Conservation (phyloP, 495 filamentous ascomycete species). For the Daldinia bambusicola region DNA sequence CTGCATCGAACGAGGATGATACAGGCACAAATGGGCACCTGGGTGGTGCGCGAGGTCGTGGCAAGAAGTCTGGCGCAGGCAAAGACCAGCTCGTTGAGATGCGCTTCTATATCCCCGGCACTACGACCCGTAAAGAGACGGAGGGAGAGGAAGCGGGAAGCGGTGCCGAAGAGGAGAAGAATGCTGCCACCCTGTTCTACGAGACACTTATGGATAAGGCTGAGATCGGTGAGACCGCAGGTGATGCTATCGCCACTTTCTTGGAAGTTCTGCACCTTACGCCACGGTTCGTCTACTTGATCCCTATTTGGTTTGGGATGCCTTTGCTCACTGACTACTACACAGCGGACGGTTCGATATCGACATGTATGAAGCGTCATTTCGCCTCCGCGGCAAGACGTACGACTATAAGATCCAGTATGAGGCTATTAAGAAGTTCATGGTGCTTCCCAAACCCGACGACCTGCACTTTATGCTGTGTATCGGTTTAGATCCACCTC, state of each 20-base stretch:
- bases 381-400: constrained; percentile 97
- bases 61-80: constrained; percentile 87
- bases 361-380: constrained; percentile 99
- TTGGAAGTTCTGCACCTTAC: constrained; percentile 97
- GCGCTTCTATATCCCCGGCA: constrained; percentile 98
- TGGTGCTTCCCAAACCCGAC: constrained; percentile 96
- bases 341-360: constrained; percentile 97
- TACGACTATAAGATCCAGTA: constrained; percentile 99
- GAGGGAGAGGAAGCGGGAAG: constrained; percentile 75
- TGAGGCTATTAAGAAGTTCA: constrained; percentile 96
- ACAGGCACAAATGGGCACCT: constrained; percentile 78
- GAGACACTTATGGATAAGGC: constrained; percentile 98
- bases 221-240: constrained; percentile 97
- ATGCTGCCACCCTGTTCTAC: constrained; percentile 94
- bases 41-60: constrained; percentile 79
- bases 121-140: constrained; percentile 84
- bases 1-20: constrained; percentile 72
- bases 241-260: constrained; percentile 97
- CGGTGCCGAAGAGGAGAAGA: constrained; percentile 84
- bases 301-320: neutral
- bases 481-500: constrained; percentile 92
- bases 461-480: constrained; percentile 95
- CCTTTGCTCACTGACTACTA: constrained; percentile 48
- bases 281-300: constrained; percentile 72
- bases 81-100: constrained; percentile 96